Evolutionary conservation across 176 grass and related monocot species (phyloP), one percentile per base, ranked within the genome.

Genomic region (Musa troglodytarum): DNA sequence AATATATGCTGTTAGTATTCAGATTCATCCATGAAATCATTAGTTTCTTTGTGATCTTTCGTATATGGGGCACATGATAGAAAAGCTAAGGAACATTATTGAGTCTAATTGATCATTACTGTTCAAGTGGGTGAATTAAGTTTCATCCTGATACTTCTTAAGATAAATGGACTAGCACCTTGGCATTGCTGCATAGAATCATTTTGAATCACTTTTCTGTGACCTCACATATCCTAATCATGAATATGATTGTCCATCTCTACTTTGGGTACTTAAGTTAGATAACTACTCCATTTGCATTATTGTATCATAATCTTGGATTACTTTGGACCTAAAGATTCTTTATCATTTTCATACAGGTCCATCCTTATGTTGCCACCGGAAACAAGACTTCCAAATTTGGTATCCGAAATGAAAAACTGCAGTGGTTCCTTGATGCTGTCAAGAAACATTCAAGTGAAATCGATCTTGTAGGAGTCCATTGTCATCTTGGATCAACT

Each of bases 301-400:
- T 61, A 61, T 9, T 61, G 14, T 61, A 19, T n/a, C 1, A 61
- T 61, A 61, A 19, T 61, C 57, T 61, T 61, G 57, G 14, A 71
- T 74, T 73, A 54, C 20, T 34, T 76, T 51, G 16, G 49, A 17
- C n/a, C 71, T 3, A 74, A 72, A 49, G 24, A 22, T 77, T 72
- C 23, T 67, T 58, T 53, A 9, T 22, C 22, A 24, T 85, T 25
- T 72, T 56, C 12, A 3, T 78, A 69, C 52, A 98, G 94, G 94
- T 98, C 43, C 94, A 98, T 89, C 90, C 94, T 10, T 98, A 98
- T 82, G 94, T 98, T 84, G 94, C 94, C 53, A 98, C 94, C 80
- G 94, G 94, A 82, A 98, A 88, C 64, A 98, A 98, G 82, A 97
- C 93, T 52, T 93, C 93, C 29, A 97, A 97, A 74, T 97, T 97